These are phyloP conservation scores for Phytophthora hybrid DNA, from an alignment of 352 stramenopile genomes.

Conservation along the genomic window DNA sequence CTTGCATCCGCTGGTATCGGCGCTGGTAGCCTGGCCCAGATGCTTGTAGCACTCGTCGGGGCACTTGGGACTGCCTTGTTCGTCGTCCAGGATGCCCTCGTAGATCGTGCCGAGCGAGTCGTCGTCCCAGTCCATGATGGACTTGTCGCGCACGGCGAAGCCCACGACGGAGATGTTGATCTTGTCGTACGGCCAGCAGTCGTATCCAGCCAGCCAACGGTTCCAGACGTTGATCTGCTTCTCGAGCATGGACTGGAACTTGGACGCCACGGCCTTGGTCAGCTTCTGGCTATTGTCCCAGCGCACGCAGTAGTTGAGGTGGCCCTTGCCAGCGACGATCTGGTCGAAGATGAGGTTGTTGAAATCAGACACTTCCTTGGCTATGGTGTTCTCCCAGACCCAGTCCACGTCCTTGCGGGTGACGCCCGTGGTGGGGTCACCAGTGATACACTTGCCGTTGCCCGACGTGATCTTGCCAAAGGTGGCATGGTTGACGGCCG, in stretches of 20 bases:
- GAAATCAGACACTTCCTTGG: conserved; percentile 8
- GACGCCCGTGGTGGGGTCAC: conserved; percentile 13
- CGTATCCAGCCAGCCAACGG: neutral
- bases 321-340: neutral
- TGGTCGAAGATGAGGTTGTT: neutral
- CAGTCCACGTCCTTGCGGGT: conserved; percentile 13
- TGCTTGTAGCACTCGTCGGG: neutral
- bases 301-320: neutral
- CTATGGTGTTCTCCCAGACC: conserved; percentile 28
- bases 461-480: conserved; percentile 16
- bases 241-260: neutral
- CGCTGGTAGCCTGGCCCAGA: neutral
- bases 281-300: neutral
- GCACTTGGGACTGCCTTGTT: neutral
- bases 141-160: neutral
- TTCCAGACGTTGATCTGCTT: neutral
- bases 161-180: neutral
- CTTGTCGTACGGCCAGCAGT: conserved; percentile 1
- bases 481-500: neutral
- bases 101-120: neutral
- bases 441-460: conserved; percentile 7
- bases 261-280: neutral
- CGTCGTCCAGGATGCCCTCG: neutral
- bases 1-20: neutral
- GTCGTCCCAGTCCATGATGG: neutral